Base-by-base conservation (phyloP, 345 rosid species). In the Linum tenue region DNA sequence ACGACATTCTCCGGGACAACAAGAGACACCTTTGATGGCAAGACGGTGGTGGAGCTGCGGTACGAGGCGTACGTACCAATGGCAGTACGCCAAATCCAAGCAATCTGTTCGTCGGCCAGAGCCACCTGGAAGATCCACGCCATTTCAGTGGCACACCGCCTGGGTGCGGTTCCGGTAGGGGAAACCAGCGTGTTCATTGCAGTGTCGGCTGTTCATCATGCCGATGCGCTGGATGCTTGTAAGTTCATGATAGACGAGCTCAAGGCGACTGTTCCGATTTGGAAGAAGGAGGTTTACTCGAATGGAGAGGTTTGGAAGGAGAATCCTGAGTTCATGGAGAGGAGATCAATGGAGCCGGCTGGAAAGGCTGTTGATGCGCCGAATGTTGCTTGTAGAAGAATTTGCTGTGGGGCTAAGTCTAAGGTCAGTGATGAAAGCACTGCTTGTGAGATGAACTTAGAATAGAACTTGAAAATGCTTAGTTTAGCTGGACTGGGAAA, bases 251-350 rank as follows among this genome's bases (percentile, higher is more conserved):
- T 86, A 12, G 91, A 86, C 1, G 97, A 90, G 76, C 48, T 94
- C 50, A 90, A 94, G 78, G 97, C 96, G 3, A 72, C 95, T 5
- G 96, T 90, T 65, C 96, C 96, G 1, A 85, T 88, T 40, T 94
- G 96, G 96, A 94, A 94, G 86, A 88, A 94, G 73, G 97, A 94
- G 76, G 87, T 94, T 41, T 90, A 94, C 67, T 65, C 86, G 15
- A 82, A 84, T 61, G 99, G 97, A 55, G 95, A 90, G 75, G 76
- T 90, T 62, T 94, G 99, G 97, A 94, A 94, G 79, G 97, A 94
- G 80, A 94, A 94, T 71, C 67, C 82, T 0, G 96, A 94, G 78
- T 94, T 94, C 61, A 37, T 78, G 65, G 87, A 82, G 77, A 81
- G 89, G 62, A 83, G 82, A 22, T 22, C 31, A 64, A 7, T 55